Base-by-base conservation (phyloP, 108 stramenopile genomes). In the Skeletonema potamos region DNA sequence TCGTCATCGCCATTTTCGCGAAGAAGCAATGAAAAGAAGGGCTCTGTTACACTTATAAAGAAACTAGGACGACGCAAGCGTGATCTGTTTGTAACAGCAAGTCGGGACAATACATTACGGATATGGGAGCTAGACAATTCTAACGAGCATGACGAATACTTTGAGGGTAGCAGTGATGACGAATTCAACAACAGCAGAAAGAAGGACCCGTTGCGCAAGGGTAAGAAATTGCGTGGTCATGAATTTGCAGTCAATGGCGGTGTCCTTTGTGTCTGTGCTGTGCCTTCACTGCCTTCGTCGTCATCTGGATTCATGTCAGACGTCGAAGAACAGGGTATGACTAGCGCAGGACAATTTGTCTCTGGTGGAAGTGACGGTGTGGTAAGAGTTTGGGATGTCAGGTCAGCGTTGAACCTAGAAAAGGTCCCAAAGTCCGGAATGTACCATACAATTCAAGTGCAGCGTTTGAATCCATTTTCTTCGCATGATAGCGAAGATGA, bases 1-100 rank as follows among this genome's bases (percentile, higher is more conserved):
- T 18, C 22, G 22, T 51, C 48, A 7, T 22, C 48, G 1, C 6
- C 22, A 24, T 51, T 4, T 51, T 46, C 44, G 54, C 48, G 10
- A 51, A 20, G 7, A 5, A 17, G 26, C 0, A 18, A 57, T 9
- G 36, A 68, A 4, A 51, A 68, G 36, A 56, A 37, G 15, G 15
- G 11, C 27, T 24, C 41, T 29, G 10, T 46, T 13, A 29, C 0
- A 20, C 44, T 22, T 7, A 5, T 34, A 27, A 37, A 62, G 22
- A 37, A 20, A 62, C 18, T 62, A 22, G 33, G 36, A 41, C 13
- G 34, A 46, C 58, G 58, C 3, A 56, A 18, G 26, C 62, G 41
- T 41, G 61, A 67, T 59, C 44, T 76, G 27, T 76, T 76, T 32
- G 74, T 76, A 0, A 67, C 66, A n/a, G 74, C 74, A 27, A 68